Evolutionary conservation across 2,329 filamentous ascomycete species (phyloP).

Genomic region (Penicillium concentricum): DNA sequence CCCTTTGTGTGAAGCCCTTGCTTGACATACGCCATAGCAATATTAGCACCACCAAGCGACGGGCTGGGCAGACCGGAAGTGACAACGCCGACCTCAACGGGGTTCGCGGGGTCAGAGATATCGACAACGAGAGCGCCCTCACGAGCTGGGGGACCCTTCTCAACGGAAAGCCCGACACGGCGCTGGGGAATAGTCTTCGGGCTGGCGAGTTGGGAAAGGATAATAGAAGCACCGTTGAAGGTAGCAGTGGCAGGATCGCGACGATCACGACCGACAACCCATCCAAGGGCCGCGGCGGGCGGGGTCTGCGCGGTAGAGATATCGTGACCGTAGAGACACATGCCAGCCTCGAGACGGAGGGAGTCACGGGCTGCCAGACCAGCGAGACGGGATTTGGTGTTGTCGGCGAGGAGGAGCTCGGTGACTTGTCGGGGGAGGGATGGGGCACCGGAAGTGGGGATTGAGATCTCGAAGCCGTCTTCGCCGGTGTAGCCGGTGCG

Average conservation of each 20-base stretch:
- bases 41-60: conserved; percentile 75
- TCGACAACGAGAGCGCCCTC: conserved; percentile 80
- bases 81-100: conserved; percentile 65
- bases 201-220: conserved; percentile 67
- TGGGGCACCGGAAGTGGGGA: conserved; percentile 63
- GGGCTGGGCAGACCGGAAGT: conserved; percentile 92
- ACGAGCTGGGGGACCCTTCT: conserved; percentile 78
- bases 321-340: conserved; percentile 99
- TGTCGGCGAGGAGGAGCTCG: conserved; percentile 64
- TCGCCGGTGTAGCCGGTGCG: conserved; percentile 95
- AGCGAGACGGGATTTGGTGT: conserved; percentile 72
- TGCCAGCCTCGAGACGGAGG: conserved; percentile 89
- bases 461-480: conserved; percentile 95
- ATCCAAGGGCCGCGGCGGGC: conserved; percentile 65
- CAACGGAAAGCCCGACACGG: conserved; percentile 76
- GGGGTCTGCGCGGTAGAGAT: conserved; percentile 76
- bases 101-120: conserved; percentile 51
- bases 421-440: conserved; percentile 55
- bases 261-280: conserved; percentile 82
- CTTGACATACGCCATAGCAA: conserved; percentile 91
- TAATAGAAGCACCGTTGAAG: conserved; percentile 82
- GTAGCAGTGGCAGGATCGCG: conserved; percentile 57
- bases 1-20: conserved; percentile 80
- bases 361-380: conserved; percentile 90
- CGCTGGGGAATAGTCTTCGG: conserved; percentile 66